Conservation (phyloP, 352 stramenopile genomes). For the Phytophthora fragariae region DNA sequence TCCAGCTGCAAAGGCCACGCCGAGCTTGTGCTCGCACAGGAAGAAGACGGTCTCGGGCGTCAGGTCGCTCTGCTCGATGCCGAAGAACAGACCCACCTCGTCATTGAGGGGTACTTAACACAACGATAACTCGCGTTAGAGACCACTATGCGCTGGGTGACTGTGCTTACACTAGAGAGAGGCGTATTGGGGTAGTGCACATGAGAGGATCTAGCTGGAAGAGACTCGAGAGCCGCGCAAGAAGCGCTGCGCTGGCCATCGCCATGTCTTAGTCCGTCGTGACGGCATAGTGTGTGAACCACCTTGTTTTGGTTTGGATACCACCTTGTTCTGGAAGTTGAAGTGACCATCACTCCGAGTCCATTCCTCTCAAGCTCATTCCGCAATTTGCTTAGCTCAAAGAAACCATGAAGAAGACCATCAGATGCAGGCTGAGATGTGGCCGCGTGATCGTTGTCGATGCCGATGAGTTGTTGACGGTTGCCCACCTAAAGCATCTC, state of each 20-base stretch:
- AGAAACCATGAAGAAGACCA: too few relatives aligned
- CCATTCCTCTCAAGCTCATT: too few relatives aligned
- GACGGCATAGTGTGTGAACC: neutral
- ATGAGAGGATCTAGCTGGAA: slow-evolving; percentile 77
- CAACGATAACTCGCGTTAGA: too few relatives aligned
- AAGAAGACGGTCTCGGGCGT: slow-evolving; percentile 67
- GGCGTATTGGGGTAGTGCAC: slow-evolving; percentile 33
- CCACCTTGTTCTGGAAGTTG: slow-evolving; percentile 19
- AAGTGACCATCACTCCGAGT: slow-evolving; percentile 13
- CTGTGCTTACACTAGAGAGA: neutral
- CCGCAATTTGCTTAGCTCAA: too few relatives aligned
- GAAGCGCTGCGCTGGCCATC: slow-evolving; percentile 35
- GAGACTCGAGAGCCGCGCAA: slow-evolving; percentile 48
- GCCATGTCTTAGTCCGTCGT: slow-evolving; percentile 17
- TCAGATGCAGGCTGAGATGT: too few relatives aligned
- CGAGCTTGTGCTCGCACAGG: slow-evolving; percentile 81
- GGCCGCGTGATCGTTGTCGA: too few relatives aligned
- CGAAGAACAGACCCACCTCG: slow-evolving; percentile 79
- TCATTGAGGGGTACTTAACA: slow-evolving; percentile 44
- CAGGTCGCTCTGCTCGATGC: slow-evolving; percentile 51
- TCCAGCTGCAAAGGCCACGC: slow-evolving; percentile 66
- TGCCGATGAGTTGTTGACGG: too few relatives aligned
- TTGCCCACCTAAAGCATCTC: too few relatives aligned
- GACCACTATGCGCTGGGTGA: too few relatives aligned
- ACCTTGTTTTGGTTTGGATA: slow-evolving; percentile 20